phyloP scores from a whole-genome alignment of 441 rosid species.

The Populus trichocarpa region DNA sequence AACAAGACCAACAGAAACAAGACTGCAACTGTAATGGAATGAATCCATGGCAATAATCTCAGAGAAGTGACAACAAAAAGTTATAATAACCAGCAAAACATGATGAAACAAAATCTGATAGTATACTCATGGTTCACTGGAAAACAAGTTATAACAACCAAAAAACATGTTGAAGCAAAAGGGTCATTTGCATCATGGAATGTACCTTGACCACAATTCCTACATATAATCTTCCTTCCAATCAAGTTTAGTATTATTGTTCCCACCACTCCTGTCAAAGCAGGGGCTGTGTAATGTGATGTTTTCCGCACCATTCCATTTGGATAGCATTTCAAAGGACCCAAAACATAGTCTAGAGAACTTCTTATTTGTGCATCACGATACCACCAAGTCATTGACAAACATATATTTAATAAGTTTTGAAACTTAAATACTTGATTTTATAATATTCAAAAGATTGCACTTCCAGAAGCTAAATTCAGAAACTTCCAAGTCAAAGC shows the following conservation, averaged over 20 bases:
- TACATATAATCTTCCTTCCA: not conserved
- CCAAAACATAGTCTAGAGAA: not conserved
- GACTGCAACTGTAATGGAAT: conserved; percentile 4
- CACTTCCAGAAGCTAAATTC: not conserved
- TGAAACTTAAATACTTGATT: not conserved
- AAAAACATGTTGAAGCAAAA: not conserved
- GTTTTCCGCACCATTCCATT: too few relatives aligned
- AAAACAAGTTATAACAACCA: not conserved
- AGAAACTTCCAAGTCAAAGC: not conserved
- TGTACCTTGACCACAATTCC: not conserved
- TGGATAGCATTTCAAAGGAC: not conserved
- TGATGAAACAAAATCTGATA: not conserved
- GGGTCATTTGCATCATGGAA: not conserved
- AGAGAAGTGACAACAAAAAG: not conserved
- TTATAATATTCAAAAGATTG: not conserved
- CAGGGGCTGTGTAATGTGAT: not conserved
- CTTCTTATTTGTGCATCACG: not conserved
- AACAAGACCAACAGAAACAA: conserved; percentile 8
- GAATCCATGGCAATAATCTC: conserved; percentile 2
- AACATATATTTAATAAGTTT: not conserved
- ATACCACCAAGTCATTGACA: not conserved
- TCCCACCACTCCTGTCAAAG: not conserved
- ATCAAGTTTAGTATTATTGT: not conserved
- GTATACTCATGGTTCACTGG: not conserved
- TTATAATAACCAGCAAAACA: not conserved